Evolutionary conservation across 2,329 filamentous ascomycete species (phyloP).

Genomic region (Epichloe scottii): DNA sequence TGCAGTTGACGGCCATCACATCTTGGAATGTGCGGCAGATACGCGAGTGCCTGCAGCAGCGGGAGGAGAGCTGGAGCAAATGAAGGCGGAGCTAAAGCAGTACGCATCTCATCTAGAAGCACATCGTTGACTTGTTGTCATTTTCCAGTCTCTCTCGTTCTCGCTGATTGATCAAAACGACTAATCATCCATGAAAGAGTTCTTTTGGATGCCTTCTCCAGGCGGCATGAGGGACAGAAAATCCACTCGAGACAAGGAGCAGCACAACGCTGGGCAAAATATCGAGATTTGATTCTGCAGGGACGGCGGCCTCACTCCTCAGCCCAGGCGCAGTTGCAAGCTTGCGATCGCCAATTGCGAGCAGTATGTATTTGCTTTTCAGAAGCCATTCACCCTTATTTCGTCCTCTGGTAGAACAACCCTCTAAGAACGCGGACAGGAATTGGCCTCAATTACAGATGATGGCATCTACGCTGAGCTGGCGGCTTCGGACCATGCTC

Average conservation of each 20-base stretch:
- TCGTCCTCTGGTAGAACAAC: not conserved
- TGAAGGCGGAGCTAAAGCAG: constrained; percentile 51
- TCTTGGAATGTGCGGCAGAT: constrained; percentile 52
- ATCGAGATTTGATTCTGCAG: constrained; percentile 39
- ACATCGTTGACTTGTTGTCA: not conserved
- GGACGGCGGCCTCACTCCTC: constrained; percentile 35
- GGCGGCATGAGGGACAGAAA: constrained; percentile 52
- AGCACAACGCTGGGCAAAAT: constrained; percentile 46
- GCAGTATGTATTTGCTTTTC: constrained; percentile 28
- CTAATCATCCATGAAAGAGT: constrained; percentile 27
- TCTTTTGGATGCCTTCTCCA: constrained; percentile 45
- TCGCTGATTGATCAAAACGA: not conserved
- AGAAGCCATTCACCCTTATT: not conserved
- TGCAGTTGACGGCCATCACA: constrained; percentile 48
- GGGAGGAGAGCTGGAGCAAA: constrained; percentile 46
- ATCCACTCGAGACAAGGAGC: constrained; percentile 50
- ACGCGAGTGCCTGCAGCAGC: constrained; percentile 40
- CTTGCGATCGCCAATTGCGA: constrained; percentile 45
- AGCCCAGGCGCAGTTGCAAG: constrained; percentile 35
- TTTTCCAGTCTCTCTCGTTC: too few relatives aligned
- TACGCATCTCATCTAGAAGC: constrained; percentile 20
- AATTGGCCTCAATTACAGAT: constrained; percentile 45
- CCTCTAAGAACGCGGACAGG: constrained; percentile 24
- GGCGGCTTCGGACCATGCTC: constrained; percentile 36
- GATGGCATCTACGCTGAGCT: constrained; percentile 45